phyloP scores from a whole-genome alignment of 2,329 filamentous ascomycete species.

The Talaromyces pinophilus region DNA sequence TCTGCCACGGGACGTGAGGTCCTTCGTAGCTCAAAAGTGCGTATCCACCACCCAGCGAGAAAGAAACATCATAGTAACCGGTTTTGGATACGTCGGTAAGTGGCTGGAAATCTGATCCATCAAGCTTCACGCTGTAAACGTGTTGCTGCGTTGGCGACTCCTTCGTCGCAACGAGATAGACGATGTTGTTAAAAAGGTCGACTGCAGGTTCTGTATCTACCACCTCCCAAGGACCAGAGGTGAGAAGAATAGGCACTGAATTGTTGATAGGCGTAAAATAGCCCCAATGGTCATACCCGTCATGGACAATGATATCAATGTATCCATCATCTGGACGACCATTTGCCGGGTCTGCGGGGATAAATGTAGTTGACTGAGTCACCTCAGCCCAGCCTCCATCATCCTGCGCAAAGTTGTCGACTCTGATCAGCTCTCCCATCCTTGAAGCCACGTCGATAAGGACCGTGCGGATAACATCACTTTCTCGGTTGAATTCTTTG shows the following conservation, averaged over 20 bases:
- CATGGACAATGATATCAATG: slow-evolving; percentile 83
- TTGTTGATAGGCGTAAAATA: slow-evolving; percentile 91
- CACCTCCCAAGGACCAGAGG: slow-evolving; percentile 89
- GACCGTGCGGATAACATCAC: slow-evolving; percentile 83
- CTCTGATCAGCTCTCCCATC: slow-evolving; percentile 75
- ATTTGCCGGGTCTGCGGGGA: slow-evolving; percentile 77
- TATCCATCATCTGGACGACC: slow-evolving; percentile 84
- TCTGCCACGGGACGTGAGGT: slow-evolving; percentile 86
- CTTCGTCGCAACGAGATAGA: slow-evolving; percentile 88
- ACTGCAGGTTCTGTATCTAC: slow-evolving; percentile 80
- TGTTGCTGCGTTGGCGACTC: slow-evolving; percentile 88
- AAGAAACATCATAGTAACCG: slow-evolving; percentile 79
- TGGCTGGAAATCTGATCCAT: slow-evolving; percentile 70
- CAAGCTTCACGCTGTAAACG: slow-evolving; percentile 83
- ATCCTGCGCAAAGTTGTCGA: slow-evolving; percentile 75
- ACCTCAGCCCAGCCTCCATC: slow-evolving; percentile 98
- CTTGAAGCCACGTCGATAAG: slow-evolving; percentile 76
- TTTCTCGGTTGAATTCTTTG: slow-evolving; percentile 91
- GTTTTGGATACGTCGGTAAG: slow-evolving; percentile 73
- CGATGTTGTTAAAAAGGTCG: slow-evolving; percentile 79
- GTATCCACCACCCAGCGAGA: slow-evolving; percentile 80
- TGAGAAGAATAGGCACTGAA: slow-evolving; percentile 78
- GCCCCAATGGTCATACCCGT: slow-evolving; percentile 85
- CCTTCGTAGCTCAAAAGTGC: slow-evolving; percentile 82
- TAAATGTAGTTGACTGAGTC: slow-evolving; percentile 78